Conservation (phyloP, 805 yeast genomes). For the Schwanniomyces yamadae region DNA sequence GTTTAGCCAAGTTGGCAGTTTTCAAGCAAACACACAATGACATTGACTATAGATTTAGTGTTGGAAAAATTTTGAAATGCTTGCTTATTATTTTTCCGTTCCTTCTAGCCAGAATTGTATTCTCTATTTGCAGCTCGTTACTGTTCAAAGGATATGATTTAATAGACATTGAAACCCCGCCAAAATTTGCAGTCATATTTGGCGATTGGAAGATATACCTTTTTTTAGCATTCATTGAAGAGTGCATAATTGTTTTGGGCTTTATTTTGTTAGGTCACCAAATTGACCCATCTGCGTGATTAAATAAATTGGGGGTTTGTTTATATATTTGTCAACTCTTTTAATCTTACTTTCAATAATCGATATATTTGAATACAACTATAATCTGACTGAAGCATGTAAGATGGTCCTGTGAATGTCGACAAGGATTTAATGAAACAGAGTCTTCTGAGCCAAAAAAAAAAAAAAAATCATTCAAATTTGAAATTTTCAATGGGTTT, state of each 20-base stretch:
- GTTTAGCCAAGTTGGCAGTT: background rate
- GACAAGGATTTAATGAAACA: too few relatives aligned
- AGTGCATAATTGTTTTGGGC: background rate
- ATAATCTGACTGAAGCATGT: too few relatives aligned
- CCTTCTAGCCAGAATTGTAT: background rate
- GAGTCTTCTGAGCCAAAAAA: too few relatives aligned
- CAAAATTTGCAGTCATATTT: background rate
- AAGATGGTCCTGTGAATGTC: too few relatives aligned
- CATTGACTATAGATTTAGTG: background rate
- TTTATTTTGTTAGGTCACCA: background rate
- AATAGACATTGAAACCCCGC: background rate
- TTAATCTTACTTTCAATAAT: too few relatives aligned
- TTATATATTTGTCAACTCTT: too few relatives aligned
- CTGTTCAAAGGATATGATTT: background rate
- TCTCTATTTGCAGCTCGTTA: background rate
- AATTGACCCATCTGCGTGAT: too few relatives aligned
- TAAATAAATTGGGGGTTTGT: too few relatives aligned
- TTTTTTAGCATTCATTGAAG: background rate
- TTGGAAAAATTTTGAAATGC: background rate
- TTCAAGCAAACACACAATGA: background rate
- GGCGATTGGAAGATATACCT: slow-evolving; percentile 1
- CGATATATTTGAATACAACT: too few relatives aligned
- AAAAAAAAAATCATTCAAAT: too few relatives aligned
- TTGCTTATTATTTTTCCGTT: background rate
- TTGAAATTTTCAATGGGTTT: too few relatives aligned